A percentile compares a stretch with the other conserved stretches of the same genome.
Evolutionary conservation across 2,329 filamentous ascomycete genomes (phyloP).

Genomic region (Phialemoniopsis sp.): DNA sequence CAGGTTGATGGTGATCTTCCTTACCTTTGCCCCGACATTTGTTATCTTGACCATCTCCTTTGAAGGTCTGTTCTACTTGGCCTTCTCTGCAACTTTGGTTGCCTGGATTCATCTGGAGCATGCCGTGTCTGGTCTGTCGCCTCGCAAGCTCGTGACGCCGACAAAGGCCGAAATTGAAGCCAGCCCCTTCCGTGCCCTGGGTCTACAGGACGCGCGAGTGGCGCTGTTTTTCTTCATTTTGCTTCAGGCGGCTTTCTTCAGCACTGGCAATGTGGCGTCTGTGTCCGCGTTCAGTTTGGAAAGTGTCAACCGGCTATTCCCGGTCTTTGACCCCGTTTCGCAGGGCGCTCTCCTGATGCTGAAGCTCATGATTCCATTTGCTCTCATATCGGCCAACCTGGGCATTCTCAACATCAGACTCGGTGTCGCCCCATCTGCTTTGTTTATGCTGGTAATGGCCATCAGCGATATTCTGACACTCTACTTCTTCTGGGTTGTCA

Average conservation of each 20-base stretch:
- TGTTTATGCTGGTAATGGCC: slow-evolving; percentile 94
- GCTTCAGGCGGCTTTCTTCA: slow-evolving; percentile 94
- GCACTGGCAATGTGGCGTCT: slow-evolving; percentile 92
- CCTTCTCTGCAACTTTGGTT: slow-evolving; percentile 77
- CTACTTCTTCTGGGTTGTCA: slow-evolving; percentile 97
- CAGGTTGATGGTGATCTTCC: slow-evolving; percentile 80
- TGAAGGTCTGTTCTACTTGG: slow-evolving; percentile 92
- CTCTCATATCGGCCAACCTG: slow-evolving; percentile 86
- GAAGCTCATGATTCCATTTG: slow-evolving; percentile 92
- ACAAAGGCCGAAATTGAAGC: no score
- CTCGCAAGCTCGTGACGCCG: slow-evolving; percentile 8
- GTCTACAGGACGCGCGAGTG: slow-evolving; percentile 79
- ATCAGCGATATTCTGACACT: slow-evolving; percentile 88
- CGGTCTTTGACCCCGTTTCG: slow-evolving; percentile 89
- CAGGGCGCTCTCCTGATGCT: slow-evolving; percentile 83
- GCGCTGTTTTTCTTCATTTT: slow-evolving; percentile 94
- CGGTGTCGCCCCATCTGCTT: slow-evolving; percentile 77
- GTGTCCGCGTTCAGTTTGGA: slow-evolving; percentile 92
- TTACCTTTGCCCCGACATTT: slow-evolving; percentile 89
- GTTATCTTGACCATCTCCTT: slow-evolving; percentile 97
- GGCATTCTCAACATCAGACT: slow-evolving; percentile 84
- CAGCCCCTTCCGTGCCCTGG: slow-evolving; percentile 57
- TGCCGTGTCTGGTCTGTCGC: slow-evolving; percentile 42
- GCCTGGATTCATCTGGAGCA: slow-evolving; percentile 93
- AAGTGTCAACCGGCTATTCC: slow-evolving; percentile 80